Evolutionary conservation across 169 alveolate species (phyloP), one percentile per base, ranked within the genome.

Genomic region (Miamiensis avidus): DNA sequence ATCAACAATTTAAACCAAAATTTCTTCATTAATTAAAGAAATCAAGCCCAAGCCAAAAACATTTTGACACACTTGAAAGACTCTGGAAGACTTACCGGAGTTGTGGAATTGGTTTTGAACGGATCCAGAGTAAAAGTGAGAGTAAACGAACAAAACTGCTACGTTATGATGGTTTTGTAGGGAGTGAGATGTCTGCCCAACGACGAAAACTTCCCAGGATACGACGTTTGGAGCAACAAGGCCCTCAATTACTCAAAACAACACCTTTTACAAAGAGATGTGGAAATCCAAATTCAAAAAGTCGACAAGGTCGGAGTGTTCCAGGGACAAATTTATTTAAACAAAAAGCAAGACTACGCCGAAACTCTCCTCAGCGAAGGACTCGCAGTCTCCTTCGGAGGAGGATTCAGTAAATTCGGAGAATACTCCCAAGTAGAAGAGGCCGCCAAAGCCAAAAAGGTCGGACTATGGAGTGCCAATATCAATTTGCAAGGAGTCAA

Each of bases 281-380:
- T 91, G 34, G 83, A 75, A 27, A 84, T 94, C 77, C 92, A 95
- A 74, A 78, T 93, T 30, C 84, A 89, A 31, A 88, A 84, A 74
- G 89, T 93, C 33, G 97, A 95, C 82, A 93, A 87, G 87, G 84
- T 89, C 15, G 97, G 97, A 27, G 85, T 89, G 34, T 95, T 93
- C 89, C 92, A 92, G 73, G 96, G 96, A 16, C 82, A 86, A 31
- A 82, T 93, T 0, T 65, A 82, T 34, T 28, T 91, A 15, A 86
- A 88, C 27, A 91, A 88, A 65, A 90, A 93, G 73, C 76, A 91
- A 74, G 86, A 90, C 73, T 93, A 87, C 65, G 96, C 93, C 34
- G 31, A 82, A n/a, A 16, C 34, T 29, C 76, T 95, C 25, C 82
- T 95, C 1, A 78, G 82, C 72, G 83, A 93, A 84, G 97, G 97